Evolutionary conservation across 805 yeast genomes (phyloP), one percentile per base, ranked within the genome.

Genomic region (Zygosaccharomyces gambellarensis): DNA sequence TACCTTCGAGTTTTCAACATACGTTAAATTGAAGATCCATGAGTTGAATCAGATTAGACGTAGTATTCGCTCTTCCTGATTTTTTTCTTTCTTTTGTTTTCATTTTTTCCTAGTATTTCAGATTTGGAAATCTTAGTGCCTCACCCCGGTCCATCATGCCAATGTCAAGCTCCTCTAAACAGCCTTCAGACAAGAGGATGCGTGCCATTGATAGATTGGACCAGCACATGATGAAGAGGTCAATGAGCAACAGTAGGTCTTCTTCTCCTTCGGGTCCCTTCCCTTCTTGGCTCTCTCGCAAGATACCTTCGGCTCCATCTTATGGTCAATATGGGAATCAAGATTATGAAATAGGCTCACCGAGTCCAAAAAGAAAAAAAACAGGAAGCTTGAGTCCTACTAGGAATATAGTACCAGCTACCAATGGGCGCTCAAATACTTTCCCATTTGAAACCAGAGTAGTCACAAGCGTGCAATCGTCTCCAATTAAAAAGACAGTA

Each of bases 181-280:
- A 34, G 17, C 36, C 43, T 29, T 14, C 47, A 29, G 51, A 42
- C 25, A 45, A 45, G 46, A 54, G 50, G 38, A 43, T 49, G 41
- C 51, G 52, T 27, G 61, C 67, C 8, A 47, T 64, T n/a, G 66
- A 61, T 39, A 49, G 57, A 36, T 39, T 64, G 34, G 67, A 63
- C 27, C 58, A 54, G 39, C 62, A 59, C 36, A 51, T 63, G n/a
- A 54, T 48, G 21, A 55, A 55, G 43, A 49, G 55, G 43, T 38
- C 56, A 7, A 36, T 45, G 43, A 17, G 28, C 5, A 36, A 46
- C 39, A 32, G 32, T 39, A 41, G 48, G 21, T 23, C 51, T 8
- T 32, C 40, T 36, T 43, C 57, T 9, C 50, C 52, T 2, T 19
- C 49, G 7, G 21, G 44, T 12, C 34, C 45, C 14, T 42, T 42